Evolutionary conservation across 2,329 filamentous ascomycete species (phyloP), one percentile per base, ranked within the genome.

Genomic region (Pyricularia grisea): DNA sequence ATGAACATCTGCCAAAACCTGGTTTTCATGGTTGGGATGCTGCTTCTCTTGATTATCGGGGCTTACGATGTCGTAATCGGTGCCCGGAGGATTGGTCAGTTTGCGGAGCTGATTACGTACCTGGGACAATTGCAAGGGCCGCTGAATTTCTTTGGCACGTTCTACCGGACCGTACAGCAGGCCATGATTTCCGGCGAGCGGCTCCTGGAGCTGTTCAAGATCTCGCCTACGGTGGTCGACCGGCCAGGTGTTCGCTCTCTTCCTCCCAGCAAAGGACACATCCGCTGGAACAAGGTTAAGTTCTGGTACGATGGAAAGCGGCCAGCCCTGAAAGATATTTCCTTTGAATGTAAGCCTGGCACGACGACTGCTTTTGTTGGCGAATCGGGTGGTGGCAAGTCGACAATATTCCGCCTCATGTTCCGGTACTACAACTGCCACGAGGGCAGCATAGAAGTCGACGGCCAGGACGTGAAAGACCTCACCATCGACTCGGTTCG

Each of bases 121-220:
- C 88, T 94, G 78, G 88, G 88, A 23, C 92, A 95, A 78, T 82
- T 95, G 23, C 92, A 94, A 76, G 88, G 88, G 0, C 92, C 92
- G 0, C 83, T 94, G 70, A 94, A 94, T 78, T 94, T 93, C 80
- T 94, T 95, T 74, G 95, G 94, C 69, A 95, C 93, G 0, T 98
- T 98, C 78, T 99, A 98, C 79, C 88, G 94, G 67, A 95, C 93
- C 71, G 94, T 98, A 6, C 95, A 98, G 79, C 95, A 94, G 74
- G 92, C 94, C 68, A 92, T 99, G 90, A 98, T 99, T 76, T 97
- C 96, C 70, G 94, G 94, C 4, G 95, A 99, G 82, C 90, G 95
- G 23, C 90, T 99, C 77, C 82, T 99, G 68, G 95, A 98, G 79
- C 83, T 99, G 23, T 98, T 99, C 87, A 97, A 97, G 79, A 95